A percentile compares a stretch with the other conserved stretches of the same genome.
phyloP scores from a whole-genome alignment of 345 rosid species.

The Syzygium jambos region DNA sequence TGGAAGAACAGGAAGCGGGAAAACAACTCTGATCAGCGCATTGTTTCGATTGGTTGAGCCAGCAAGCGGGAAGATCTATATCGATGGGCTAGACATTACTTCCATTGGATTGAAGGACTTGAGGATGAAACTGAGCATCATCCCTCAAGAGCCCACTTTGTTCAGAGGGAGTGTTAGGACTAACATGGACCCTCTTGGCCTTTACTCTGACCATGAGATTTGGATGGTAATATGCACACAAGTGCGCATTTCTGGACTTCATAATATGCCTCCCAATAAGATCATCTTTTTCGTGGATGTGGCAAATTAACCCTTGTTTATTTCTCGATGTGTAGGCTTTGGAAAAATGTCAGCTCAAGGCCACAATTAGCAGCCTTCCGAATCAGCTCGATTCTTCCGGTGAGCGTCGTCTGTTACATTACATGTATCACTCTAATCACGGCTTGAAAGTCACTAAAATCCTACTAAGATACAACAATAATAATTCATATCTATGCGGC shows the following conservation, averaged over 20 bases:
- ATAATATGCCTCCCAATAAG: background rate
- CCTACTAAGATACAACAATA: background rate
- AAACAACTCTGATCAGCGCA: conserved; percentile 79
- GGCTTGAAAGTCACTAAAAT: background rate
- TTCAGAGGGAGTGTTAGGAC: conserved; percentile 75
- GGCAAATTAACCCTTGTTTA: background rate
- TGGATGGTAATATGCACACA: conserved; percentile 39
- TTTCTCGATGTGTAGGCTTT: conserved; percentile 32
- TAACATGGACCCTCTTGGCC: conserved; percentile 79
- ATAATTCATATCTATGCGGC: background rate
- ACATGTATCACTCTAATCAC: background rate
- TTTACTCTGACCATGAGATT: conserved; percentile 60
- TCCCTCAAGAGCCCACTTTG: conserved; percentile 94
- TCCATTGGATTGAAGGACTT: conserved; percentile 73
- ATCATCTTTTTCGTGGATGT: background rate
- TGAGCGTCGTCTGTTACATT: conserved; percentile 2
- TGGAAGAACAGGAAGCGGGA: conserved; percentile 92
- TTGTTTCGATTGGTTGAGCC: conserved; percentile 87
- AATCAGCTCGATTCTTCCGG: conserved; percentile 61
- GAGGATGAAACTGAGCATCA: conserved; percentile 86
- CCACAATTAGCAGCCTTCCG: conserved; percentile 43
- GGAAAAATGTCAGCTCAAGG: conserved; percentile 73
- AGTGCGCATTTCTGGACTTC: background rate
- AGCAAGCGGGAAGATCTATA: conserved; percentile 51
- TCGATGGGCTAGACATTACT: conserved; percentile 73